Evolutionary conservation across 2,329 filamentous ascomycete genomes (phyloP), one percentile per base, ranked within the genome.

Genomic region (Paraphaeosphaeria sporulosa): DNA sequence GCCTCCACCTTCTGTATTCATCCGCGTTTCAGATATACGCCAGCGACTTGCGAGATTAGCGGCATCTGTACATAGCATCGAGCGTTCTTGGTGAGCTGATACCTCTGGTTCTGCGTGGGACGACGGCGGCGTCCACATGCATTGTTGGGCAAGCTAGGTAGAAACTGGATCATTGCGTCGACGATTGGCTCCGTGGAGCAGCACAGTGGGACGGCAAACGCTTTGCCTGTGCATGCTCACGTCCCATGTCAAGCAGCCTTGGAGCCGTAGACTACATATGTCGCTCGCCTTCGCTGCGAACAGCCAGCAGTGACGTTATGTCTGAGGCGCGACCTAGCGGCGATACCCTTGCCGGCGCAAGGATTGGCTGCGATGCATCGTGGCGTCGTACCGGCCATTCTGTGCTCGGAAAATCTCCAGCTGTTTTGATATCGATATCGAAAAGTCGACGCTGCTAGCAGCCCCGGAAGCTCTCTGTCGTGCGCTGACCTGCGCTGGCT

Each of bases 321-420:
- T 19, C 34, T 32, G 27, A 21, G 38, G 5, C n/a, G 36, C 23
- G 23, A 23, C 38, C 23, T 32, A 42, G 19, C 54, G 43, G 10
- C 15, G n/a, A 38, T 43, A 53, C 38, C 36, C 38, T 43, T 54
- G 21, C 19, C 44, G 3, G 15, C n/a, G 36, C 56, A 38, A 25
- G 55, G 59, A 57, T 58, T 58, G 43, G 59, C 51, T 57, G 38
- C 30, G 25, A 38, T 44, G 43, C 40, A 36, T 44, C 44, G 54
- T 61, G 59, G 59, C 59, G 59, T 61, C 50, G 48, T 52, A 44
- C 54, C 51, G 50, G 36, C 47, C 21, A 42, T 25, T 25, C 19
- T 47, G 38, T 36, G 44, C 30, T 43, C 51, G 48, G 43, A 50
- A 54, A 49, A 51, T 52, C 50, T 43, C 25, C 12, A 50, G 25